These are phyloP conservation scores for Fusarium tanahbumbuense DNA, from an alignment of 2,329 filamentous ascomycete genomes.

Conservation along the genomic window DNA sequence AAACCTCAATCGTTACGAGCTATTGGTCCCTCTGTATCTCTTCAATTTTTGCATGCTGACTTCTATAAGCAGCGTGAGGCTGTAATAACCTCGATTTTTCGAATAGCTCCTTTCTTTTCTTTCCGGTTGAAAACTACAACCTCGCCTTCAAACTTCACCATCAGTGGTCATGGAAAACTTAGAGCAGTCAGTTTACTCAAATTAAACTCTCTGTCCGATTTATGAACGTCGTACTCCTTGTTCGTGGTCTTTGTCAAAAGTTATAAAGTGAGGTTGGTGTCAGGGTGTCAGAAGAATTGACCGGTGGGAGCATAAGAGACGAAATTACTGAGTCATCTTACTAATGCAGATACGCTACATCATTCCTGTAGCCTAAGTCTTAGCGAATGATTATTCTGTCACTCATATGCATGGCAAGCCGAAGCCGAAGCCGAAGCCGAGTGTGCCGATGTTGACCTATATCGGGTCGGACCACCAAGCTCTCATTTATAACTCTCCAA, in stretches of 20 bases:
- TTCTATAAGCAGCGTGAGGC: neutral
- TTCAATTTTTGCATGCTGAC: neutral
- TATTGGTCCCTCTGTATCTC: neutral
- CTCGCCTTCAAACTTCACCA: neutral
- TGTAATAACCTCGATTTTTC: neutral
- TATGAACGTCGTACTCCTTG: neutral
- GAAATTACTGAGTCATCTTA: too few relatives aligned
- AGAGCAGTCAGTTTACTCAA: neutral
- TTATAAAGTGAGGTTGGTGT: neutral
- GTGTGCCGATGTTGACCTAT: neutral
- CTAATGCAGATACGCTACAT: too few relatives aligned
- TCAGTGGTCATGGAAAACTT: neutral
- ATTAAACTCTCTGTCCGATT: neutral
- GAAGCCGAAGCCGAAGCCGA: conserved; percentile 28
- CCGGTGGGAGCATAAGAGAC: too few relatives aligned
- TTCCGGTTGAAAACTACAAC: neutral
- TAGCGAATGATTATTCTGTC: too few relatives aligned
- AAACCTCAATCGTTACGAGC: neutral
- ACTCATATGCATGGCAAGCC: neutral
- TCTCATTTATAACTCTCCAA: neutral
- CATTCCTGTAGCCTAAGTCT: too few relatives aligned
- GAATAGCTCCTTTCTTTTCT: neutral
- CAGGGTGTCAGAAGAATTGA: too few relatives aligned
- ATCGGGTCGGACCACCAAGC: neutral
- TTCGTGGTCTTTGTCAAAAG: neutral